Conservation (phyloP, 2,329 filamentous ascomycete species). For the Dactylellina parvicollis region DNA sequence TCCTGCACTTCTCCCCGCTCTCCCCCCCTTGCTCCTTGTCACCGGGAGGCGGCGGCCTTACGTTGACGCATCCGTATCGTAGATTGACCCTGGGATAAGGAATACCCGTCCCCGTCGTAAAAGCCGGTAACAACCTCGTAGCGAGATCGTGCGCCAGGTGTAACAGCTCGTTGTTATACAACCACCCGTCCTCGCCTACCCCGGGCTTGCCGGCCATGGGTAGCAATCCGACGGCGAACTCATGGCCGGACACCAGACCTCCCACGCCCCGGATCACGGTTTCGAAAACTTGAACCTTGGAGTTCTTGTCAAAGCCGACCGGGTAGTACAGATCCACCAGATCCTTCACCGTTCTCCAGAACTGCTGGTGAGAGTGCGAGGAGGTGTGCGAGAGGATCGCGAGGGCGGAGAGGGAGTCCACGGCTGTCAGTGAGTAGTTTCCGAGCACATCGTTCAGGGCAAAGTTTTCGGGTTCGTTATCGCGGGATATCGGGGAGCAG, state of each 20-base stretch:
- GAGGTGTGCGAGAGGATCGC: constrained; percentile 78
- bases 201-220: constrained; percentile 83
- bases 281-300: constrained; percentile 98
- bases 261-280: constrained; percentile 94
- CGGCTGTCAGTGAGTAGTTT: constrained; percentile 94
- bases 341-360: constrained; percentile 65
- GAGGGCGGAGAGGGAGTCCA: constrained; percentile 93
- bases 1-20: constrained; percentile 60
- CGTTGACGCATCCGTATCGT: constrained; percentile 74
- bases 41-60: constrained; percentile 73
- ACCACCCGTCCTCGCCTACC: constrained; percentile 65
- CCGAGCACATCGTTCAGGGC: constrained; percentile 95
- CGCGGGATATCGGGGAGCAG: constrained; percentile 84
- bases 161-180: constrained; percentile 88
- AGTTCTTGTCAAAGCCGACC: constrained; percentile 90
- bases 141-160: constrained; percentile 88
- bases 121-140: constrained; percentile 85
- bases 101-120: constrained; percentile 82
- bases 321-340: constrained; percentile 62
- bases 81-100: constrained; percentile 96
- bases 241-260: constrained; percentile 87
- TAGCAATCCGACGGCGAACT: constrained; percentile 90
- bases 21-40: constrained; percentile 64
- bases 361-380: constrained; percentile 69
- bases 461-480: constrained; percentile 81